Percentiles rank a stretch among this genome's conserved stretches.
These are phyloP conservation scores for Asclepias syriaca DNA, from an alignment of 257 asterid species.

Conservation along the genomic window DNA sequence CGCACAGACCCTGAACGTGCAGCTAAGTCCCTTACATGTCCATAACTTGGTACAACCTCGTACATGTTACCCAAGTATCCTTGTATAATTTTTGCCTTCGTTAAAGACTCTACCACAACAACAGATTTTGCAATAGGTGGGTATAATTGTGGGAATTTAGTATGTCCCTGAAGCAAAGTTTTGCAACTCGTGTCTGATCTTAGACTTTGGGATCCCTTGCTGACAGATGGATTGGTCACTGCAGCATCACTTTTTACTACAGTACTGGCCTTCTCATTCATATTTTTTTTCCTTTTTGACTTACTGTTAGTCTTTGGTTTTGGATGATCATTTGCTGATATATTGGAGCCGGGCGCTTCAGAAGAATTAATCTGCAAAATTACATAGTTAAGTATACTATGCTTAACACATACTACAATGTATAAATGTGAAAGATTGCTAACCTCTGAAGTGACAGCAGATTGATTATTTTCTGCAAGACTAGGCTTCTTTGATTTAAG, in stretches of 20 bases:
- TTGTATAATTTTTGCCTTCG: slow-evolving; percentile 90
- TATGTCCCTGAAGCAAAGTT: slow-evolving; percentile 28
- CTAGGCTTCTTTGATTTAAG: slow-evolving; percentile 34
- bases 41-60: slow-evolving; percentile 91
- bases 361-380: slow-evolving; percentile 38
- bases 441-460: slow-evolving; percentile 45
- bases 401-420: slow-evolving; percentile 18
- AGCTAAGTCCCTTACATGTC: slow-evolving; percentile 96
- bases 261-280: slow-evolving; percentile 28
- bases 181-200: slow-evolving; percentile 23
- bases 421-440: slow-evolving; percentile 20
- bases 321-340: slow-evolving; percentile 25
- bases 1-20: slow-evolving; percentile 96
- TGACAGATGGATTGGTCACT: slow-evolving; percentile 22
- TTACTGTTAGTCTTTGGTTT: slow-evolving; percentile 31
- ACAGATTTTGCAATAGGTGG: slow-evolving; percentile 74
- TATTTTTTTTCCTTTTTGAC: slow-evolving; percentile 33
- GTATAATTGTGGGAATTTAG: slow-evolving; percentile 53
- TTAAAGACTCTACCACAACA: slow-evolving; percentile 77
- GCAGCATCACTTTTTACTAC: slow-evolving; percentile 23
- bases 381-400: slow-evolving; percentile 23
- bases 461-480: slow-evolving; percentile 24
- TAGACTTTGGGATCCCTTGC: slow-evolving; percentile 23
- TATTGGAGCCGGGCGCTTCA: slow-evolving; percentile 31
- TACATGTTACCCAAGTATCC: slow-evolving; percentile 92